Base-by-base conservation (phyloP, 192 early-diverging fungal genomes). In the Backusella tarrabulga region DNA sequence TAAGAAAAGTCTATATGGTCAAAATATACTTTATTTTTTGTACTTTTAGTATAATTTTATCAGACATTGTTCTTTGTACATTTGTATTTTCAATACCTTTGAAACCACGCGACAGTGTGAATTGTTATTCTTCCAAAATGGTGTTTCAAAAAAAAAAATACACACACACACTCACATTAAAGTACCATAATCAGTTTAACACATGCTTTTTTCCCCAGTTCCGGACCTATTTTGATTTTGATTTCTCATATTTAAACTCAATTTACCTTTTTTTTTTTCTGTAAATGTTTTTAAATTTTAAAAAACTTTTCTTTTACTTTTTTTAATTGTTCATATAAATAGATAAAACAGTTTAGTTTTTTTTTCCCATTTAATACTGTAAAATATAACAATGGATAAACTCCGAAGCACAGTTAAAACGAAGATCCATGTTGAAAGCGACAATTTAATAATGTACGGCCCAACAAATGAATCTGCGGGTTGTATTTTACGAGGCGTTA, bases 401-500 rank as follows among this genome's bases (percentile, higher is more conserved):
- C 34, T 71, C 34, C 50, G 56, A 67, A 35, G 40, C 0, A 36
- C 36, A 60, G 74, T 70, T 4, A 75, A 80, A 72, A 23, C 78
- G 1, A 87, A 78, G 11, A 83, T 85, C 5, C 42, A 68, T 36
- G 23, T 85, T 9, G 84, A 85, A 14, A 70, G 79, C 46, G 82
- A 83, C 21, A 67, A 44, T 17, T 38, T 85, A 9, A 79, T 76
- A 9, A 83, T 87, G 78, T 82, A 74, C 50, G 86, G 85, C 11
- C 46, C 73, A 34, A 42, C 76, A 19, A 14, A 67, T 11, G 85
- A 87, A 67, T 84, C 85, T 1, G 78, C 81, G 4, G 85, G 86
- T 12, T 84, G 83, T 68, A 66, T 90, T n/a, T 72, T 91, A 17
- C 82, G 87, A 71, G 90, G 90, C 4, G 77, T 85, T 12, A 75